A percentile compares a stretch with the other conserved stretches of the same genome.
phyloP scores from a whole-genome alignment of 805 yeast species.

The Wickerhamomyces queroliae region DNA sequence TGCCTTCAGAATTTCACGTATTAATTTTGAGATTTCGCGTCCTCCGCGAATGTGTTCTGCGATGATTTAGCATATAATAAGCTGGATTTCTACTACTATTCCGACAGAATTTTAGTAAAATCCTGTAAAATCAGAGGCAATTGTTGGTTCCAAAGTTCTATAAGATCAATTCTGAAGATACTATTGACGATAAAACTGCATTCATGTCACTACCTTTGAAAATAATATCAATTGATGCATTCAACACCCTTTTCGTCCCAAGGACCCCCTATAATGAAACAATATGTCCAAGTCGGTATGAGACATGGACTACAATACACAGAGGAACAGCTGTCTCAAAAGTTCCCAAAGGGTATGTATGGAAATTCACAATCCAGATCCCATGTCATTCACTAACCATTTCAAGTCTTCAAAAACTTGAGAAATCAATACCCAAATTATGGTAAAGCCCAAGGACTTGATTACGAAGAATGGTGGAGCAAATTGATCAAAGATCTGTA shows the following conservation, averaged over 20 bases:
- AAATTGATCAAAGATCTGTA: constrained; percentile 40
- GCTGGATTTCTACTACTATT: too few species aligned
- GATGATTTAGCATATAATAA: too few species aligned
- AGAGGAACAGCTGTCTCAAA: constrained; percentile 18
- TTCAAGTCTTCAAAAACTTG: constrained; percentile 29
- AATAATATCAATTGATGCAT: constrained; percentile 61
- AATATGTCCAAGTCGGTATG: constrained; percentile 43
- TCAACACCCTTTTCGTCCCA: constrained; percentile 60
- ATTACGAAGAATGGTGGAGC: constrained; percentile 53
- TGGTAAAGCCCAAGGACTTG: constrained; percentile 39
- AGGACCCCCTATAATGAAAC: constrained; percentile 44
- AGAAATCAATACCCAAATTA: constrained; percentile 48
- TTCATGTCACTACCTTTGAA: constrained; percentile 30
- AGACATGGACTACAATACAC: constrained; percentile 35
- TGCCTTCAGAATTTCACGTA: too few species aligned
- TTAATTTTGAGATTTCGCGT: too few species aligned
- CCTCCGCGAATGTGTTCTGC: too few species aligned
- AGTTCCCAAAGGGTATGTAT: constrained; percentile 18
- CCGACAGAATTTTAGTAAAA: too few species aligned
- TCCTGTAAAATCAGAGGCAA: too few species aligned
- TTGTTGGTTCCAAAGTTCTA: background rate
- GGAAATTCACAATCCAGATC: constrained; percentile 1
- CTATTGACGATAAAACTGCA: too few species aligned
- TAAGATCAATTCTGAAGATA: background rate
- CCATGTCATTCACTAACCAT: background rate